Percentiles rank a stretch among this genome's conserved stretches.
Evolutionary conservation across 805 yeast genomes (phyloP).

Genomic region (Ogataea glucozyma): DNA sequence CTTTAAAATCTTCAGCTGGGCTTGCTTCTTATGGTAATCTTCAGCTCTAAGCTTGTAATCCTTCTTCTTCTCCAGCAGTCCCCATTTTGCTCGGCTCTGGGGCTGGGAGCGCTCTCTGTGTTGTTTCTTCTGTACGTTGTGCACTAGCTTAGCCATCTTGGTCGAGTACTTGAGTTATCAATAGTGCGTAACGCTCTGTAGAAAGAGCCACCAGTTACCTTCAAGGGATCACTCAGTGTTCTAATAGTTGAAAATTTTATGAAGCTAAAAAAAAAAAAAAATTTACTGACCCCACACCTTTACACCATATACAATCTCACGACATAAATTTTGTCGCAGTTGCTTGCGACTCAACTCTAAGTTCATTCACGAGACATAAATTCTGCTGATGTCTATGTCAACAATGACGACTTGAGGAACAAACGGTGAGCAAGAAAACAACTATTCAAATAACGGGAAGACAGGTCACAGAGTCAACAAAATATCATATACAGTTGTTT

Average conservation of each 20-base stretch:
- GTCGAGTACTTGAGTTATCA: background rate
- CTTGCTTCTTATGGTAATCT: constrained; percentile 59
- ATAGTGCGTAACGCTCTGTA: no score
- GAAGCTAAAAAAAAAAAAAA: background rate
- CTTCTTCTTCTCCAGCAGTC: constrained; percentile 90
- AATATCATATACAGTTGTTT: no score
- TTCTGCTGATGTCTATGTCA: background rate
- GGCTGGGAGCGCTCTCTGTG: constrained; percentile 94
- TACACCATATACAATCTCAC: background rate
- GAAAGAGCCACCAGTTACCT: no score
- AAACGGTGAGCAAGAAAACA: no score
- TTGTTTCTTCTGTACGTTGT: constrained; percentile 93
- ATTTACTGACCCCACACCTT: background rate
- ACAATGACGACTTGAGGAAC: no score
- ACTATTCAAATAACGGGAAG: no score
- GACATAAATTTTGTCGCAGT: background rate
- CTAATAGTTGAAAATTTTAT: background rate
- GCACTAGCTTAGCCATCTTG: constrained; percentile 75
- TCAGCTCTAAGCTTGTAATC: constrained; percentile 64
- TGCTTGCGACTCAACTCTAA: no score
- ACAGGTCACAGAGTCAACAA: no score
- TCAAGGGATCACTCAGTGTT: background rate
- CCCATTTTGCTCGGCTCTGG: constrained; percentile 66
- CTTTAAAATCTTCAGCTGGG: constrained; percentile 68
- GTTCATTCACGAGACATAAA: no score